A percentile compares a stretch with the other conserved stretches of the same genome.
Evolutionary conservation across 2,329 filamentous ascomycete species (phyloP).

Genomic region (Coniochaeta ligniaria): DNA sequence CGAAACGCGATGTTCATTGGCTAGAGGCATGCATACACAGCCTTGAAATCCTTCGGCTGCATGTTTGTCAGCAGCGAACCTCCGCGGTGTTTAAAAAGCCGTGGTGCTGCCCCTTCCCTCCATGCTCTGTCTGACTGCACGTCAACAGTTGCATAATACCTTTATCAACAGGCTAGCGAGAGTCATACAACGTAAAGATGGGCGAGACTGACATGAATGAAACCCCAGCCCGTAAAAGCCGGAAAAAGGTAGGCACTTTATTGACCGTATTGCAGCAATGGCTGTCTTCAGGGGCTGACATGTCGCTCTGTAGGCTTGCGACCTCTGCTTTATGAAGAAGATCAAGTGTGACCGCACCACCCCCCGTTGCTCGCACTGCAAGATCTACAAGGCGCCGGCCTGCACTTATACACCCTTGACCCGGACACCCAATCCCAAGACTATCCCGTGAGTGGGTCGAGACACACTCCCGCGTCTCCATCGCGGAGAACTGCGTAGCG

Average conservation of each 20-base stretch:
- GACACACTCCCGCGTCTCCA: background rate
- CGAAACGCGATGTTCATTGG: background rate
- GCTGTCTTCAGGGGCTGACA: background rate
- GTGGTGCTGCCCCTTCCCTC: too few species aligned
- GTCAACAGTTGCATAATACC: too few species aligned
- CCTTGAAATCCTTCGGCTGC: background rate
- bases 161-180: too few species aligned
- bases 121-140: too few species aligned
- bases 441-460: background rate
- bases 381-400: conserved; percentile 32
- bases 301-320: conserved; percentile 24
- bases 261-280: background rate
- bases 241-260: background rate
- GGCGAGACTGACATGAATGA: background rate
- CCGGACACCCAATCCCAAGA: background rate
- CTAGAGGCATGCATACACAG: background rate
- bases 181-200: background rate
- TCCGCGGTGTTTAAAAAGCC: too few species aligned
- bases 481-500: background rate
- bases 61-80: background rate
- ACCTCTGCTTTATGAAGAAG: conserved; percentile 37
- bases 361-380: conserved; percentile 35
- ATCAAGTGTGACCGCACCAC: conserved; percentile 38
- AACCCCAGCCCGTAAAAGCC: background rate
- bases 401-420: background rate